phyloP scores from a whole-genome alignment of 1,139 yeast genomes.

The Scheffersomyces stambukii region DNA sequence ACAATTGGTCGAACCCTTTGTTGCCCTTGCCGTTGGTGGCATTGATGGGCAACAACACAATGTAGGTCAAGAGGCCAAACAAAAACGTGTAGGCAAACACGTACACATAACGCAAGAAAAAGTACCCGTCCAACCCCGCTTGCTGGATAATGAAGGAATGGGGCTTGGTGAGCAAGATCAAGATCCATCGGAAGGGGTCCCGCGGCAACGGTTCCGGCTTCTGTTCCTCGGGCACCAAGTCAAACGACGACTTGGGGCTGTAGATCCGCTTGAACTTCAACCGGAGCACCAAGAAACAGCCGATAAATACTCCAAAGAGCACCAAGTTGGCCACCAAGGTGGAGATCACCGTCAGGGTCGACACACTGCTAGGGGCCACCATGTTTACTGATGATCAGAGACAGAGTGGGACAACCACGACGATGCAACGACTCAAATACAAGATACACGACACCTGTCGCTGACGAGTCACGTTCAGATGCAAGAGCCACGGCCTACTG shows the following conservation, averaged over 20 bases:
- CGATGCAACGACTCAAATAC: neutral
- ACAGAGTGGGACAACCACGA: neutral
- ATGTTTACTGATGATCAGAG: constrained; percentile 3
- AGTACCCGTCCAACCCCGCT: constrained; percentile 73
- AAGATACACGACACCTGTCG: constrained; percentile 1
- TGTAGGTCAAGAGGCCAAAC: constrained; percentile 42
- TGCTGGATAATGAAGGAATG: constrained; percentile 65
- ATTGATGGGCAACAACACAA: constrained; percentile 60
- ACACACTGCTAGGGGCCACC: constrained; percentile 34
- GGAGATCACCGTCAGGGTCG: constrained; percentile 64
- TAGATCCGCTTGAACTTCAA: constrained; percentile 58
- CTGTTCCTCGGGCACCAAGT: constrained; percentile 56
- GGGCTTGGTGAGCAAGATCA: constrained; percentile 53
- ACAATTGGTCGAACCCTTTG: constrained; percentile 71
- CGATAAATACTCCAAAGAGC: constrained; percentile 50
- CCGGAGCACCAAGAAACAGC: constrained; percentile 50
- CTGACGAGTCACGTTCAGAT: neutral
- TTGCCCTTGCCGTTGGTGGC: constrained; percentile 53
- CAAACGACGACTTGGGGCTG: constrained; percentile 60
- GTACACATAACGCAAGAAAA: constrained; percentile 56
- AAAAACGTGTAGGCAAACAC: constrained; percentile 42
- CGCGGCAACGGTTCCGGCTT: constrained; percentile 59
- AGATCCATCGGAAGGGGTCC: constrained; percentile 63
- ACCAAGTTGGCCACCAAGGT: constrained; percentile 53
- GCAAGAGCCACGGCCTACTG: neutral